These are phyloP conservation scores for Chloroidium sp. DNA, from an alignment of 163 green algal genomes.

Conservation along the genomic window DNA sequence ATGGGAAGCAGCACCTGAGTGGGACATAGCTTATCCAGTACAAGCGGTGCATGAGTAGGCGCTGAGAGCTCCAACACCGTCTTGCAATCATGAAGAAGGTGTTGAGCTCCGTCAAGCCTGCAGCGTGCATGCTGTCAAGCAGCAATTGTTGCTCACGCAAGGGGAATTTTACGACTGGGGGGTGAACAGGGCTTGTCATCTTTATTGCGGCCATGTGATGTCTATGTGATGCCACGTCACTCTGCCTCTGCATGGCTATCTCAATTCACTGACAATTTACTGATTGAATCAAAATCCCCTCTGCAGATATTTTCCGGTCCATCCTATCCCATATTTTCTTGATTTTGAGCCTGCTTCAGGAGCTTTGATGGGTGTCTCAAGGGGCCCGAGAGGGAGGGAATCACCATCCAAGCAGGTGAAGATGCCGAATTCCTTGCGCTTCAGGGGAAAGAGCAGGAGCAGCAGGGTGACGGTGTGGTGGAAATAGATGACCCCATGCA, in stretches of 20 bases:
- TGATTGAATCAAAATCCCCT: no score
- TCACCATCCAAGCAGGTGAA: constrained; percentile 35
- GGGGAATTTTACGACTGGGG: no score
- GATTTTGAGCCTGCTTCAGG: no score
- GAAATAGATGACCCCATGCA: constrained; percentile 29
- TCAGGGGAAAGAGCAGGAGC: constrained; percentile 35
- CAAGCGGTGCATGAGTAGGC: constrained; percentile 7
- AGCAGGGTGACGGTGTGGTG: constrained; percentile 37
- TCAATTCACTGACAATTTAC: no score
- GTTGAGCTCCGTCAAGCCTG: constrained; percentile 41
- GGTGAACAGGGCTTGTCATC: no score
- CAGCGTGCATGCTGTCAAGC: neutral
- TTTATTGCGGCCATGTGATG: no score
- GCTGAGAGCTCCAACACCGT: constrained; percentile 6
- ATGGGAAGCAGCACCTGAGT: neutral
- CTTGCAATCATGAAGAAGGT: constrained; percentile 37
- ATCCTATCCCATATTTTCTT: no score
- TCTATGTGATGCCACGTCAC: no score
- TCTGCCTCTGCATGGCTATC: no score
- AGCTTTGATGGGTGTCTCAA: neutral
- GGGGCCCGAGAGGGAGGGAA: neutral
- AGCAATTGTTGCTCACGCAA: neutral
- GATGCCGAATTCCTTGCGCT: constrained; percentile 10
- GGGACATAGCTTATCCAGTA: neutral
- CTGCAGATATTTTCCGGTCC: no score